Conservation (phyloP, 163 green algal genomes). For the Prototheca wickerhamii region DNA sequence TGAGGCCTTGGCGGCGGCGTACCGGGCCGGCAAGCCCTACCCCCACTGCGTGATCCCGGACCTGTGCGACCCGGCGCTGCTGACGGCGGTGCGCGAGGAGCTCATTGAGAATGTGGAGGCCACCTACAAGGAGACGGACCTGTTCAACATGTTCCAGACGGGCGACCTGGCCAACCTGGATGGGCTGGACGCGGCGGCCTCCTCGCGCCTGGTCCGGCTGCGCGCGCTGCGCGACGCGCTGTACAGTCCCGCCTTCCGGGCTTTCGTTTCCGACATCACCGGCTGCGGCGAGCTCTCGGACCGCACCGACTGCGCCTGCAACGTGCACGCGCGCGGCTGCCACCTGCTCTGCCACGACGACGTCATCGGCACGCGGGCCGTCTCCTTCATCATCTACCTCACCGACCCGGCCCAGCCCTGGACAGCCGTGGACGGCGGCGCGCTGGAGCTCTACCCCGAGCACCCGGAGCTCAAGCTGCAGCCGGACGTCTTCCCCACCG, state of each 20-base stretch:
- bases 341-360: conserved; percentile 73
- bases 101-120: conserved; percentile 72
- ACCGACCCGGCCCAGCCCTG: conserved; percentile 74
- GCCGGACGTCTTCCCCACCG: conserved; percentile 47
- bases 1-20: conserved; percentile 13
- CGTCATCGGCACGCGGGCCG: conserved; percentile 72
- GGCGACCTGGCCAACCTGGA: conserved; percentile 56
- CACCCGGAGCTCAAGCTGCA: conserved; percentile 8
- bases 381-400: conserved; percentile 90
- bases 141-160: conserved; percentile 82
- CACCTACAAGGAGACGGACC: conserved; percentile 87
- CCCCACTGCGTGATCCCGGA: conserved; percentile 40
- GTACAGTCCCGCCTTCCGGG: conserved; percentile 59
- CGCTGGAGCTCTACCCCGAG: conserved; percentile 77
- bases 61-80: conserved; percentile 22
- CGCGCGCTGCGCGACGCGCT: conserved; percentile 58
- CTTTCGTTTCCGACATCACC: conserved; percentile 31
- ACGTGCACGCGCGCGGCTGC: conserved; percentile 45
- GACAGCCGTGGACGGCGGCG: conserved; percentile 62
- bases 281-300: conserved; percentile 56
- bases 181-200: conserved; percentile 28
- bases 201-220: conserved; percentile 53
- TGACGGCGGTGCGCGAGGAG: conserved; percentile 60
- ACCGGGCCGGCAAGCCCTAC: conserved; percentile 24
- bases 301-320: conserved; percentile 77